Evolutionary conservation across 2,329 filamentous ascomycete species (phyloP).

Genomic region (Pestalotiopsis sp.): DNA sequence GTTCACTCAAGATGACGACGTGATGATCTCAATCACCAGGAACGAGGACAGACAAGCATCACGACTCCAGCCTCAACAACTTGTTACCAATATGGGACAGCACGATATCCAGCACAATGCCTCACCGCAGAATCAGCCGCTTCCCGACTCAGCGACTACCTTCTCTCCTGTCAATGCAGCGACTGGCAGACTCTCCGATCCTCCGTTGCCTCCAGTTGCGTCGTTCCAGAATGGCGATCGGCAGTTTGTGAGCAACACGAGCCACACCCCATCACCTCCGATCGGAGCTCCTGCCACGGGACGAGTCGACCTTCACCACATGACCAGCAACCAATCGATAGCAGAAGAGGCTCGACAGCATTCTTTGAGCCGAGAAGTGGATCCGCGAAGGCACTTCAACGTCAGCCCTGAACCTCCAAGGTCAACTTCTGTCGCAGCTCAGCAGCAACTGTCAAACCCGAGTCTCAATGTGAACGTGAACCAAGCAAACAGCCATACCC

Average conservation of each 20-base stretch:
- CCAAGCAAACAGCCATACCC: constrained; percentile 24
- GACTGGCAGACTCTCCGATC: constrained; percentile 11
- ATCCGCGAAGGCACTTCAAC: constrained; percentile 21
- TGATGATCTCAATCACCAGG: constrained; percentile 7
- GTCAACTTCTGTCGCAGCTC: constrained; percentile 7
- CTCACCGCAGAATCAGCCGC: constrained; percentile 16
- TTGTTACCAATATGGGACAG: constrained; percentile 22
- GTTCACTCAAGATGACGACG: constrained; percentile 15
- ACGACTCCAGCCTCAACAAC: constrained; percentile 22
- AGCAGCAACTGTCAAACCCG: constrained; percentile 29
- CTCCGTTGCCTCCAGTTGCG: background rate
- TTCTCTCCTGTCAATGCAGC: constrained; percentile 17
- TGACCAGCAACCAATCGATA: background rate
- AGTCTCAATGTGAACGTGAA: constrained; percentile 30
- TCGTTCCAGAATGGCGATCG: background rate
- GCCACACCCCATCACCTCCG: constrained; percentile 15
- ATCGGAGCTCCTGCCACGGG: background rate
- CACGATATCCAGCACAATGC: constrained; percentile 14
- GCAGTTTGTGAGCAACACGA: constrained; percentile 7
- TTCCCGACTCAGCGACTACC: constrained; percentile 13
- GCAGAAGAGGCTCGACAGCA: constrained; percentile 17
- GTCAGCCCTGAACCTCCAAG: constrained; percentile 29
- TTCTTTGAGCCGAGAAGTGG: constrained; percentile 25
- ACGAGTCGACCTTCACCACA: background rate
- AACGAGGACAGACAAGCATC: constrained; percentile 12